Evolutionary conservation across 208 protist genomes (phyloP).

Genomic region (Wallacemonas sp.): DNA sequence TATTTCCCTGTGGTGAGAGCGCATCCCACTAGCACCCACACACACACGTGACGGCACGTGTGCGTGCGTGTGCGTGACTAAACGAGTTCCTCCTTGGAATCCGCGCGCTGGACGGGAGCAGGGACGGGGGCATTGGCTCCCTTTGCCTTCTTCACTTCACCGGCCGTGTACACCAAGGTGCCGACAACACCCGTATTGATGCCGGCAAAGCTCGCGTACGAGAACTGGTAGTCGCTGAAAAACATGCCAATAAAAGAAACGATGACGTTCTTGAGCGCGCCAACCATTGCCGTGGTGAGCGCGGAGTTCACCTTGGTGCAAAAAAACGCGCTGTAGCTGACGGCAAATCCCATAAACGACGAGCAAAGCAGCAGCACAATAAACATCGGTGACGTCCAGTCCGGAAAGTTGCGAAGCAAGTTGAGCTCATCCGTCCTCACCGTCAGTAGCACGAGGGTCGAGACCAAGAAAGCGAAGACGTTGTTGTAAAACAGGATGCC

Average conservation of each 20-base stretch:
- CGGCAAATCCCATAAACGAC: slow-evolving; percentile 47
- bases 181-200: slow-evolving; percentile 40
- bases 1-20: too few relatives aligned
- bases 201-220: slow-evolving; percentile 27
- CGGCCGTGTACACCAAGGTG: slow-evolving; percentile 34
- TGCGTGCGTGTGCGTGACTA: not conserved
- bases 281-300: slow-evolving; percentile 70
- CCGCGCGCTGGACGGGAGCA: not conserved
- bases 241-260: slow-evolving; percentile 50
- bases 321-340: slow-evolving; percentile 74
- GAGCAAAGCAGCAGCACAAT: slow-evolving; percentile 17
- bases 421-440: not conserved
- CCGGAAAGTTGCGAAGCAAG: not conserved
- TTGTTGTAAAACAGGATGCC: slow-evolving; percentile 41
- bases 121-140: too few relatives aligned
- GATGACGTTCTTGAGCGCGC: slow-evolving; percentile 56
- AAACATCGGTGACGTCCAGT: slow-evolving; percentile 12
- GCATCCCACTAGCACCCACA: too few relatives aligned
- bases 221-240: slow-evolving; percentile 46
- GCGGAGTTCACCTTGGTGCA: slow-evolving; percentile 82
- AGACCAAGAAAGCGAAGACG: slow-evolving; percentile 5
- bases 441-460: slow-evolving; percentile 10
- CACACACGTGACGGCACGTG: not conserved
- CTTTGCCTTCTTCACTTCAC: slow-evolving; percentile 25
- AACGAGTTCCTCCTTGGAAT: not conserved